Evolutionary conservation across 73 alveolate species (phyloP).

Genomic region (Tetrahymena elliotti): DNA sequence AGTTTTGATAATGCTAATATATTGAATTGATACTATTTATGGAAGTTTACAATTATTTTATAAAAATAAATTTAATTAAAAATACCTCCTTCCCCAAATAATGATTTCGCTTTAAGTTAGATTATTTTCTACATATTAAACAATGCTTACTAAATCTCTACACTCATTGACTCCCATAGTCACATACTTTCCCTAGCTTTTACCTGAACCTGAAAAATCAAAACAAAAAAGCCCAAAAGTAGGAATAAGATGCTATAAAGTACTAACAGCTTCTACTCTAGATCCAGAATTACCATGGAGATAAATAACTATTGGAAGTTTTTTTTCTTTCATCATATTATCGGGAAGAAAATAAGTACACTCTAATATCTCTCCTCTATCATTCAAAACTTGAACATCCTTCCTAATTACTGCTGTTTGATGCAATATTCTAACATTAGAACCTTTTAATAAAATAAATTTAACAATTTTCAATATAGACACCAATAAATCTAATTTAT

Average conservation of each 20-base stretch:
- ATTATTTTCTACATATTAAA: slow-evolving; percentile 4
- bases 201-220: slow-evolving; percentile 69
- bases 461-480: not conserved
- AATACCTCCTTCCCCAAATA: not conserved
- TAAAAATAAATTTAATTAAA: not conserved
- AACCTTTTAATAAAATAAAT: not conserved
- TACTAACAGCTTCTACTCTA: slow-evolving; percentile 44
- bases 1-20: too few relatives aligned
- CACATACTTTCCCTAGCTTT: slow-evolving; percentile 60
- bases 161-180: slow-evolving; percentile 59
- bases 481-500: too few relatives aligned
- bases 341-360: slow-evolving; percentile 53
- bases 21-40: too few relatives aligned
- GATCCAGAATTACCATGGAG: slow-evolving; percentile 58
- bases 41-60: too few relatives aligned
- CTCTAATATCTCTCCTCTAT: slow-evolving; percentile 19
- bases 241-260: slow-evolving; percentile 43
- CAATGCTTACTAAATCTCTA: slow-evolving; percentile 36
- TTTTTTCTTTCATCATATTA: slow-evolving; percentile 3
- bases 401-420: slow-evolving; percentile 5
- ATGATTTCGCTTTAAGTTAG: not conserved
- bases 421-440: not conserved
- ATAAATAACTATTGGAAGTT: slow-evolving; percentile 51
- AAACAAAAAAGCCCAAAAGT: slow-evolving; percentile 41
- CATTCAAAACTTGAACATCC: slow-evolving; percentile 25